phyloP scores from a whole-genome alignment of 371 early-diverging fungal genomes.

The Chytridium lagenaria region DNA sequence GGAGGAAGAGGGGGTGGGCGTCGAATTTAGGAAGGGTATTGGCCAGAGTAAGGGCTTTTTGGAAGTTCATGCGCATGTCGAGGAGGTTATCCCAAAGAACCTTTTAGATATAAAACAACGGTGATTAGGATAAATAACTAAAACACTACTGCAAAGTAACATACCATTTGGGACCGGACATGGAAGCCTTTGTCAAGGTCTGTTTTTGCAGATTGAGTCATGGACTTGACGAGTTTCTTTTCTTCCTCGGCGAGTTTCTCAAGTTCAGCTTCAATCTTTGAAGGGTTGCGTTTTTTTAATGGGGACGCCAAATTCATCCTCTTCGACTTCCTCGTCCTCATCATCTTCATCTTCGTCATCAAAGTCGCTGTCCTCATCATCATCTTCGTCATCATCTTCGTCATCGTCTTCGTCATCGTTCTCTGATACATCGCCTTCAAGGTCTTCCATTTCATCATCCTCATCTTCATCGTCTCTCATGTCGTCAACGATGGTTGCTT shows the following conservation, averaged over 20 bases:
- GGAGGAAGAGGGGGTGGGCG: slow-evolving; percentile 25
- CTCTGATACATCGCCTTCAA: slow-evolving; percentile 31
- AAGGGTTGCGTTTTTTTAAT: slow-evolving; percentile 27
- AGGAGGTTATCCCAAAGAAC: slow-evolving; percentile 85
- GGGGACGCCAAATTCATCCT: slow-evolving; percentile 40
- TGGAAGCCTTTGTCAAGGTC: slow-evolving; percentile 91
- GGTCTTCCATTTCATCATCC: slow-evolving; percentile 28
- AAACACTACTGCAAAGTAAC: slow-evolving; percentile 10
- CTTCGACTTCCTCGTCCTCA: slow-evolving; percentile 32
- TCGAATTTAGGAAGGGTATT: slow-evolving; percentile 75
- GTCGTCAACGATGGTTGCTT: neutral
- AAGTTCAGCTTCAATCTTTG: slow-evolving; percentile 65
- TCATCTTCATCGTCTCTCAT: slow-evolving; percentile 24
- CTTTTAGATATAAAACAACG: slow-evolving; percentile 20
- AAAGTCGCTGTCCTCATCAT: slow-evolving; percentile 28
- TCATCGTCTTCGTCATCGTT: slow-evolving; percentile 34
- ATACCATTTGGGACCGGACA: slow-evolving; percentile 75
- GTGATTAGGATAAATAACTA: slow-evolving; percentile 5
- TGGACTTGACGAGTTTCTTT: slow-evolving; percentile 70
- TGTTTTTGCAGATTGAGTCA: slow-evolving; percentile 72
- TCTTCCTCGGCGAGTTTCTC: slow-evolving; percentile 81
- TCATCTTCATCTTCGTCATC: slow-evolving; percentile 32
- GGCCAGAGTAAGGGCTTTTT: slow-evolving; percentile 74
- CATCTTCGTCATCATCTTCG: slow-evolving; percentile 29
- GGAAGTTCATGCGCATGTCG: slow-evolving; percentile 89